phyloP scores from a whole-genome alignment of 169 alveolate genomes.

The Eimeria falciformis region DNA sequence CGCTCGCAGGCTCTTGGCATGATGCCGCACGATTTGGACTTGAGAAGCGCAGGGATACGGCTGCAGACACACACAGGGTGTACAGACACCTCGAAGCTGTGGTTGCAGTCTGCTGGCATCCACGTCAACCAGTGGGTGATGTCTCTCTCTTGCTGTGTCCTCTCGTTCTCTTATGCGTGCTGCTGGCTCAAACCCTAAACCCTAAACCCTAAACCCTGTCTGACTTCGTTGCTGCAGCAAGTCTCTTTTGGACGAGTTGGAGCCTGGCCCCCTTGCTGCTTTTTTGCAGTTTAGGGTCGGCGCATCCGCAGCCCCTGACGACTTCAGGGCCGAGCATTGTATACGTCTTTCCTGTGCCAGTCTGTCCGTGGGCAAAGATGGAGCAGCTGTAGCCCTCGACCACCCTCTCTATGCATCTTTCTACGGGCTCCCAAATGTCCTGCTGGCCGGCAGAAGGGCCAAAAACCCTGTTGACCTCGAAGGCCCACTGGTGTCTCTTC shows the following conservation, averaged over 20 bases:
- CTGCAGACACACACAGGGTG: slow-evolving; percentile 24
- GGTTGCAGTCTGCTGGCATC: too few species aligned
- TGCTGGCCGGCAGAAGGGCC: slow-evolving; percentile 79
- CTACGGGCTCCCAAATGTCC: slow-evolving; percentile 82
- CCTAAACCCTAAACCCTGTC: slow-evolving; percentile 7
- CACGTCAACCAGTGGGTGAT: too few species aligned
- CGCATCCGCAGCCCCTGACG: slow-evolving; percentile 75
- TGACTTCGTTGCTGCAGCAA: slow-evolving; percentile 16
- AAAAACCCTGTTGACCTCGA: slow-evolving; percentile 82
- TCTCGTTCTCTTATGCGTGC: too few species aligned
- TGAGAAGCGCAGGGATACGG: slow-evolving; percentile 62
- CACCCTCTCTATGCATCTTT: slow-evolving; percentile 80
- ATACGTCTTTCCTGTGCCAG: slow-evolving; percentile 87
- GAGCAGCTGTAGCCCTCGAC: slow-evolving; percentile 83
- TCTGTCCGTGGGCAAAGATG: slow-evolving; percentile 85
- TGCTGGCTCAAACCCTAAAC: background rate
- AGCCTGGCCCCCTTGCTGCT: background rate
- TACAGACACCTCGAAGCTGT: background rate
- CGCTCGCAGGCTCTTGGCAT: slow-evolving; percentile 86
- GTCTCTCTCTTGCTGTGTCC: too few species aligned
- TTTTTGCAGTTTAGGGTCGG: slow-evolving; percentile 34
- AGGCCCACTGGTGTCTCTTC: slow-evolving; percentile 72
- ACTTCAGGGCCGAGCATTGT: slow-evolving; percentile 87
- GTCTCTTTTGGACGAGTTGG: slow-evolving; percentile 39
- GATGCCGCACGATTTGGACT: slow-evolving; percentile 82